phyloP scores from a whole-genome alignment of 768 basidiomycete species.

The Pleurotus pulmonarius region DNA sequence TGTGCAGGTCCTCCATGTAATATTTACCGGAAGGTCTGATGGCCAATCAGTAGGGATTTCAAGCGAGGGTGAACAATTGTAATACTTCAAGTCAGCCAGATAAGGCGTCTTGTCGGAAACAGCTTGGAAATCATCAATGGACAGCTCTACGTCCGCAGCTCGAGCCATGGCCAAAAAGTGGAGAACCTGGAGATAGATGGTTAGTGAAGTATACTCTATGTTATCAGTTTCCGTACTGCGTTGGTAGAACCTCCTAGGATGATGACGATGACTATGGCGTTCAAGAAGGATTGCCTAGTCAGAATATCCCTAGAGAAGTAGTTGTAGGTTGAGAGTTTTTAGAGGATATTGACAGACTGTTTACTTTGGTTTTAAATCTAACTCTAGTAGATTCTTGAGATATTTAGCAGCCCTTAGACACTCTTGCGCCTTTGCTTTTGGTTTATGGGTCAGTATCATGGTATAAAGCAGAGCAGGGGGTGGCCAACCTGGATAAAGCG shows the following conservation, averaged over 20 bases:
- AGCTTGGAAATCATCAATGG: constrained; percentile 83
- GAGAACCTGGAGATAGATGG: constrained; percentile 50
- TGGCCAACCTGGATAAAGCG: constrained; percentile 57
- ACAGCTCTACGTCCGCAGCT: constrained; percentile 66
- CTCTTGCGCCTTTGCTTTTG: constrained; percentile 77
- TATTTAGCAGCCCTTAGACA: constrained; percentile 77
- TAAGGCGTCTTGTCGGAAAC: constrained; percentile 79
- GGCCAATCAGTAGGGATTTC: background rate
- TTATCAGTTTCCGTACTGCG: constrained; percentile 44
- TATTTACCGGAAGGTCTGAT: constrained; percentile 78
- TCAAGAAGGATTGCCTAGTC: constrained; percentile 71
- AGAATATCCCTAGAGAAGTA: constrained; percentile 48
- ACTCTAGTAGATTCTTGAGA: constrained; percentile 67
- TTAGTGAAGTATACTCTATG: background rate
- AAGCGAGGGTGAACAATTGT: constrained; percentile 11
- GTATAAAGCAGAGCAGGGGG: background rate
- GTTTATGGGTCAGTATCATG: background rate
- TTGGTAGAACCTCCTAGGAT: constrained; percentile 87
- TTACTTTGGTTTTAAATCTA: constrained; percentile 79
- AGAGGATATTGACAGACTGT: background rate
- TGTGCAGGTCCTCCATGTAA: constrained; percentile 89
- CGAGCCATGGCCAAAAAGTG: constrained; percentile 85
- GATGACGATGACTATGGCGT: constrained; percentile 78
- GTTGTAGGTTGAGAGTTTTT: too few relatives aligned
- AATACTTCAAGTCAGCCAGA: constrained; percentile 76